phyloP scores from a whole-genome alignment of 805 yeast species.

The Spathaspora boniae region DNA sequence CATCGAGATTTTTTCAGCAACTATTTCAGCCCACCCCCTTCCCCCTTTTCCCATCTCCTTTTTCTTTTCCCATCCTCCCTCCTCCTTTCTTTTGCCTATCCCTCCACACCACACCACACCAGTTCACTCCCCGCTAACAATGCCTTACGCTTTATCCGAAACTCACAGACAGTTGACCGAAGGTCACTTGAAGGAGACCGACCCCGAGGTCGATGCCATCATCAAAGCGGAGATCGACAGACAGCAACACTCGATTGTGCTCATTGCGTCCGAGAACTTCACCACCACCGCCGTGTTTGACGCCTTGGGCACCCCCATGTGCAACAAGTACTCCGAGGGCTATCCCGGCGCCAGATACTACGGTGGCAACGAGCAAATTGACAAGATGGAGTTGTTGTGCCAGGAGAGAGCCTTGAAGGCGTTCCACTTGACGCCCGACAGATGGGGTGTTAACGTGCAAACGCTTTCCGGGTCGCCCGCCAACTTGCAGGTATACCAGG shows the following conservation, averaged over 20 bases:
- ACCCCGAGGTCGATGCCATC: conserved; percentile 82
- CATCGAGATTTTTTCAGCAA: no score
- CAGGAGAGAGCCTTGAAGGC: conserved; percentile 89
- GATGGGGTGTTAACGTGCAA: conserved; percentile 99
- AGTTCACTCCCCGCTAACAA: no score
- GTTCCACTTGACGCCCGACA: conserved; percentile 65
- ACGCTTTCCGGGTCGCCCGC: conserved; percentile 96
- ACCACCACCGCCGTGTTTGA: conserved; percentile 95
- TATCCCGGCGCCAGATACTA: conserved; percentile 97
- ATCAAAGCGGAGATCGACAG: conserved; percentile 73
- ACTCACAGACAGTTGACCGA: conserved; percentile 53
- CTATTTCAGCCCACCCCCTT: no score
- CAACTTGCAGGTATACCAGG: conserved; percentile 87
- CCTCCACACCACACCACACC: neutral
- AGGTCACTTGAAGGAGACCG: conserved; percentile 62
- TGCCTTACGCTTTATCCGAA: conserved; percentile 13
- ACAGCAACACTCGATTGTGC: conserved; percentile 86
- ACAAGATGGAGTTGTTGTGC: conserved; percentile 84
- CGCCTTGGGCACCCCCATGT: conserved; percentile 92
- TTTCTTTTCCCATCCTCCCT: neutral
- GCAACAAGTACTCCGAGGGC: conserved; percentile 97
- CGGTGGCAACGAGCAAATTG: conserved; percentile 96
- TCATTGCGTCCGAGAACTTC: conserved; percentile 95
- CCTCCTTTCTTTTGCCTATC: conserved; percentile 3
- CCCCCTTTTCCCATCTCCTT: neutral